Conservation (phyloP, 2,329 filamentous ascomycete species). For the Aspergillus proliferans region DNA sequence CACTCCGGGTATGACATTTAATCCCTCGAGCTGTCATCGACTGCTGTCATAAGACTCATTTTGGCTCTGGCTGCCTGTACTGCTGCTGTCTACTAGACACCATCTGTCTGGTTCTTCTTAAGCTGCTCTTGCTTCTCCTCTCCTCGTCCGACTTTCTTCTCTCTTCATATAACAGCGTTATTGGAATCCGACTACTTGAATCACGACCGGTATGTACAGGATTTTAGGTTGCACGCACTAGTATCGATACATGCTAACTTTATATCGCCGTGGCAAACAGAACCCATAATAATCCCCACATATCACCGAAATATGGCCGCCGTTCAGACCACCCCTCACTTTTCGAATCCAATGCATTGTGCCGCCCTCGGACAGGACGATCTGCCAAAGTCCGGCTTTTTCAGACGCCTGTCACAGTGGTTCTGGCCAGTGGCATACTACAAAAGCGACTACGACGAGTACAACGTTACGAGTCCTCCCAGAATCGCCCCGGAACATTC, state of each 20-base stretch:
- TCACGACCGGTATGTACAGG: not conserved
- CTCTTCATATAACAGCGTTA: no score
- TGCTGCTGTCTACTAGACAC: no score
- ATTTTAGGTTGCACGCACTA: not conserved
- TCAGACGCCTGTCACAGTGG: constrained; percentile 14
- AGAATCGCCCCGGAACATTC: constrained; percentile 1
- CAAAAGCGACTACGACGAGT: constrained; percentile 1
- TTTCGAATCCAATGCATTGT: not conserved
- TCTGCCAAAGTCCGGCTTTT: not conserved
- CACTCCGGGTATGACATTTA: no score
- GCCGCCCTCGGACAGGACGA: not conserved
- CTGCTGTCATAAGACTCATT: no score
- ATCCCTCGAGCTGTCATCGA: no score
- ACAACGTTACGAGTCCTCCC: no score
- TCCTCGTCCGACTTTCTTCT: no score
- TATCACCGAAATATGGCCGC: not conserved
- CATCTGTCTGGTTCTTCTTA: no score
- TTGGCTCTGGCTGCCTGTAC: no score
- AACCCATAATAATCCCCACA: no score
- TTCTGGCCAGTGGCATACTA: constrained; percentile 10
- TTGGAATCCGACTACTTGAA: not conserved
- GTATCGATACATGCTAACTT: not conserved
- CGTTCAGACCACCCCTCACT: not conserved
- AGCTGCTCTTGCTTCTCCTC: no score
- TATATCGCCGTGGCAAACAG: not conserved